Percentiles rank a stretch among this genome's conserved stretches.
Conservation (phyloP, 2,329 filamentous ascomycete species). For the Stachybotrys chlorohalonatus region DNA sequence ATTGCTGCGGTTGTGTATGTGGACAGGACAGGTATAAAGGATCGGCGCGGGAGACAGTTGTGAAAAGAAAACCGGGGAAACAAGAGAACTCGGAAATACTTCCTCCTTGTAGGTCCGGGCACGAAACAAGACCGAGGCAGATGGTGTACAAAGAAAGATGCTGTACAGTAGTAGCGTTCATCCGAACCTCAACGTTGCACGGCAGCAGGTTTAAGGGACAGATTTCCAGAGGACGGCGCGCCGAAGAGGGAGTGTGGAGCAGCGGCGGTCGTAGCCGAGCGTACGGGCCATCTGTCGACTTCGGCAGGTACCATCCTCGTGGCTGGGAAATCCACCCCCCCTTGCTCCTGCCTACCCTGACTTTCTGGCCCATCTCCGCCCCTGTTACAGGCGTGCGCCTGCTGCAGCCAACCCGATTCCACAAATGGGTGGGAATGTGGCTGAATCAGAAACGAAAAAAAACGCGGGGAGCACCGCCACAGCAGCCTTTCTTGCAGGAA, state of each 20-base stretch:
- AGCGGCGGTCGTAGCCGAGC: not conserved
- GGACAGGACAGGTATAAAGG: no score
- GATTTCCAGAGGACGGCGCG: not conserved
- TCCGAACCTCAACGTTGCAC: not conserved
- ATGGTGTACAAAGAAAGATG: no score
- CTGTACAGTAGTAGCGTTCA: not conserved
- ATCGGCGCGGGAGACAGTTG: no score
- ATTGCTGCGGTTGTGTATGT: not conserved
- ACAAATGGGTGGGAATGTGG: not conserved
- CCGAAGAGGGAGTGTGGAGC: not conserved
- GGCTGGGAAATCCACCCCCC: no score
- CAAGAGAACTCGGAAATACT: no score
- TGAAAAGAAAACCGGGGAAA: no score
- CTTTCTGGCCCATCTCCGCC: no score
- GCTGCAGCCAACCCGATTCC: not conserved
- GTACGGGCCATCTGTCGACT: not conserved
- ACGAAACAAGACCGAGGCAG: no score
- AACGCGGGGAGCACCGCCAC: not conserved
- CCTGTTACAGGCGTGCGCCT: not conserved
- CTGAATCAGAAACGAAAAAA: not conserved
- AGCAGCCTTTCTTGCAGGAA: not conserved
- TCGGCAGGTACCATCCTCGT: not conserved
- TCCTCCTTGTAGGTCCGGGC: no score
- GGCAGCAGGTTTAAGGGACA: not conserved
- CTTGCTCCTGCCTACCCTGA: no score